These are phyloP conservation scores for Diddensiella santjacobensis DNA, from an alignment of 805 yeast genomes.

Conservation along the genomic window DNA sequence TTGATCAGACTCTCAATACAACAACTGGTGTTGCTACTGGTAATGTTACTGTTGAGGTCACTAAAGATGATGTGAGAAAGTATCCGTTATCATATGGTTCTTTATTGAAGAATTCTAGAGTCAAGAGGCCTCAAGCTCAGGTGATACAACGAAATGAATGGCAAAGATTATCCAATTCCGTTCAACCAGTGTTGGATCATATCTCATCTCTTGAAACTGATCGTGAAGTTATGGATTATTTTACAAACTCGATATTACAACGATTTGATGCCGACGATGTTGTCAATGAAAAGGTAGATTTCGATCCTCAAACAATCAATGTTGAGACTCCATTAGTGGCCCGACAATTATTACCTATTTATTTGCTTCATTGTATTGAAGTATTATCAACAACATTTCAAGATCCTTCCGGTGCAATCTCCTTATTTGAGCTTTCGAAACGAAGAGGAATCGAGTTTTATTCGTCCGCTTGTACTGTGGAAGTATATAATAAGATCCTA, in stretches of 20 bases:
- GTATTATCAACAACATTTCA: constrained; percentile 24
- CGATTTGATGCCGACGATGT: constrained; percentile 5
- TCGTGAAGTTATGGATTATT: constrained; percentile 26
- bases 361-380: constrained; percentile 19
- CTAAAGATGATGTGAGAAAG: constrained; percentile 18
- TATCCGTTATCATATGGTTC: constrained; percentile 20
- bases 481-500: constrained; percentile 38
- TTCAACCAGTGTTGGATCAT: constrained; percentile 23
- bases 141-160: constrained; percentile 1
- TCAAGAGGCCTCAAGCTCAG: not conserved
- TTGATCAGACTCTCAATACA: constrained; percentile 16
- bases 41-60: constrained; percentile 16
- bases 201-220: constrained; percentile 26
- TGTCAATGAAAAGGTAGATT: not conserved
- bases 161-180: not conserved
- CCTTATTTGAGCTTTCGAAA: constrained; percentile 37
- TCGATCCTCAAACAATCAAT: not conserved
- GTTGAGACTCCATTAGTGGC: constrained; percentile 15
- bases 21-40: not conserved
- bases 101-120: constrained; percentile 2
- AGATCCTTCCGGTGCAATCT: constrained; percentile 34
- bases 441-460: constrained; percentile 36
- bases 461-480: constrained; percentile 37
- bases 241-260: constrained; percentile 19
- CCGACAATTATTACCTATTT: constrained; percentile 15